These are phyloP conservation scores for Perilla frutescens DNA, from an alignment of 257 asterid genomes.

Conservation along the genomic window DNA sequence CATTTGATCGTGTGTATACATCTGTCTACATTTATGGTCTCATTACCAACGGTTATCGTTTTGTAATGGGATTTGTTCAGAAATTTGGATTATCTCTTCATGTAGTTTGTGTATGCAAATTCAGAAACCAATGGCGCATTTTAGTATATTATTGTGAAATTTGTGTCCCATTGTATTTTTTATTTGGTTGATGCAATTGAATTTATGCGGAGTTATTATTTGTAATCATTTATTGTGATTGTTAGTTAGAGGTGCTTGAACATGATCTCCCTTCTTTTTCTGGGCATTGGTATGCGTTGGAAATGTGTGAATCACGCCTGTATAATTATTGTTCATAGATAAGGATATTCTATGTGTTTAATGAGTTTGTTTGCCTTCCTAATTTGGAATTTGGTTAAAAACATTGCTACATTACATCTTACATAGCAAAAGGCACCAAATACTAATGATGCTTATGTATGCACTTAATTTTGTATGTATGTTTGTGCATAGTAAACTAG, in stretches of 20 bases:
- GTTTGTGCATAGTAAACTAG: not conserved
- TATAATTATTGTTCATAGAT: conserved; percentile 1
- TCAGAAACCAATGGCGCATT: conserved; percentile 6
- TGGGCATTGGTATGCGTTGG: not conserved
- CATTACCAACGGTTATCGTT: conserved; percentile 25
- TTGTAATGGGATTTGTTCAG: conserved; percentile 19
- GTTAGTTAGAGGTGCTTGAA: not conserved
- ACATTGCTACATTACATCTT: not conserved
- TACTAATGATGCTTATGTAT: not conserved
- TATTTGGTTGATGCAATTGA: conserved; percentile 2
- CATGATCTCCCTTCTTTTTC: not conserved
- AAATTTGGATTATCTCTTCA: not conserved
- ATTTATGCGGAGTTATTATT: conserved; percentile 1
- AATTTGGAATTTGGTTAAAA: not conserved
- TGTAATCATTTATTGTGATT: not conserved
- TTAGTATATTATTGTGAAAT: not conserved
- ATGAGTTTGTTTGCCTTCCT: conserved; percentile 3
- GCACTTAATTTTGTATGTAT: not conserved
- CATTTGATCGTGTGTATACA: not conserved
- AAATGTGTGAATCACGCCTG: conserved; percentile 5
- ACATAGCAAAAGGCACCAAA: not conserved
- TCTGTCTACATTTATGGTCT: conserved; percentile 33
- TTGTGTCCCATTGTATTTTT: not conserved
- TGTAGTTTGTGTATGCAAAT: conserved; percentile 15
- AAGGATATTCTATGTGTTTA: conserved; percentile 1